Conservation (phyloP, 192 early-diverging fungal genomes). For the Coemansia sp. region DNA sequence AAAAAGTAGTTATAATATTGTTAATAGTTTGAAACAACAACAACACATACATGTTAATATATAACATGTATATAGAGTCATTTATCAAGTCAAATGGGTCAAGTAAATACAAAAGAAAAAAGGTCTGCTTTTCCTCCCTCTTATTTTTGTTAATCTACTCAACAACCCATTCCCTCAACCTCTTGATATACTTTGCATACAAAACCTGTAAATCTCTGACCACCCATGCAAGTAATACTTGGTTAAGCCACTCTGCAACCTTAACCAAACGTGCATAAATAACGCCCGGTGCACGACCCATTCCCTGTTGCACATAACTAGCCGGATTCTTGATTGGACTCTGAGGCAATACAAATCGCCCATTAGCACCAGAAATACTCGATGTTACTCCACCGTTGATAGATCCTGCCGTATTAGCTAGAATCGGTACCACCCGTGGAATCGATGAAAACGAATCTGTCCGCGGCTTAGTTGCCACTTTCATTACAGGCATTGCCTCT, state of each 20-base stretch:
- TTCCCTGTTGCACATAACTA: constrained; percentile 41
- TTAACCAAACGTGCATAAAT: constrained; percentile 47
- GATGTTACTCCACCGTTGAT: background rate
- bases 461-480: constrained; percentile 16
- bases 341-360: constrained; percentile 40
- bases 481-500: constrained; percentile 17
- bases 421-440: constrained; percentile 21
- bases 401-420: constrained; percentile 1
- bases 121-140: too few relatives aligned
- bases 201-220: constrained; percentile 50
- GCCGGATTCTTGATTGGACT: constrained; percentile 46
- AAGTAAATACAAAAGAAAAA: too few relatives aligned
- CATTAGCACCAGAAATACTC: background rate
- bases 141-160: constrained; percentile 29
- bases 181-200: constrained; percentile 52
- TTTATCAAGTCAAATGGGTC: too few relatives aligned
- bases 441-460: constrained; percentile 39
- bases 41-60: background rate
- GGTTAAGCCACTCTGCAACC: constrained; percentile 47
- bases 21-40: background rate
- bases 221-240: constrained; percentile 50
- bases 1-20: background rate
- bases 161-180: constrained; percentile 50
- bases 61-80: background rate
- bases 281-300: constrained; percentile 42